Base-by-base conservation (phyloP, 306 rosid species). In the Ammopiptanthus mongolicus region DNA sequence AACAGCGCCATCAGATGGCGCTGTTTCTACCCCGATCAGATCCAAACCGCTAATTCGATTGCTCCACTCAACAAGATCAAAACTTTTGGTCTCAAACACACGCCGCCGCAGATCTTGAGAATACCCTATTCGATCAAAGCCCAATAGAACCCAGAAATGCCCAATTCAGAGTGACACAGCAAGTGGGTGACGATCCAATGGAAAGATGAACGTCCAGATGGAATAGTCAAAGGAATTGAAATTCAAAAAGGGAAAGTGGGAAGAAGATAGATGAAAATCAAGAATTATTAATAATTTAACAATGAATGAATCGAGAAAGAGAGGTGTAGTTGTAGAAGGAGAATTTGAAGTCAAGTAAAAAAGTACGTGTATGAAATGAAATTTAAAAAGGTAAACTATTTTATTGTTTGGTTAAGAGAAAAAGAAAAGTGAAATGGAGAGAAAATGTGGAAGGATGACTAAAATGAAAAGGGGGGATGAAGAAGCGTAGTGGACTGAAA, bases 1-100 rank as follows among this genome's bases (percentile, higher is more conserved):
- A 95, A 95, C 97, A 95, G 99, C 97, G 97, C 99, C 99, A 95
- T 95, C 59, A 3, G 86, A 85, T 81, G 97, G 97, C 99, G 99
- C 99, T 92, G 97, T 88, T 95, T 80, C 92, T 83, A 77, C 89
- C 82, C 78, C 69, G 90, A 87, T 84, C 83, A 80, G 91, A 89
- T 90, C 97, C 97, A 95, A 90, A 87, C 84, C 93, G 89, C 74
- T 73, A 60, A 81, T 80, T 79, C 31, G 66, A 81, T 71, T 33
- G 53, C 85, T 63, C 88, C 87, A 73, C 76, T 1, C 78, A n/a
- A 37, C 13, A 76, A 61, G 87, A 85, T 84, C 83, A 81, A 76
- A 57, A 68, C 47, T 71, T 41, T 46, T 63, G 64, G 51, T 53
- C 65, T 0, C 2, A 4, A 46, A 64, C 31, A 69, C 53, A 56